A percentile compares a stretch with the other conserved stretches of the same genome.
These are phyloP conservation scores for Eutypa lata DNA, from an alignment of 2,329 filamentous ascomycete genomes.

Conservation along the genomic window DNA sequence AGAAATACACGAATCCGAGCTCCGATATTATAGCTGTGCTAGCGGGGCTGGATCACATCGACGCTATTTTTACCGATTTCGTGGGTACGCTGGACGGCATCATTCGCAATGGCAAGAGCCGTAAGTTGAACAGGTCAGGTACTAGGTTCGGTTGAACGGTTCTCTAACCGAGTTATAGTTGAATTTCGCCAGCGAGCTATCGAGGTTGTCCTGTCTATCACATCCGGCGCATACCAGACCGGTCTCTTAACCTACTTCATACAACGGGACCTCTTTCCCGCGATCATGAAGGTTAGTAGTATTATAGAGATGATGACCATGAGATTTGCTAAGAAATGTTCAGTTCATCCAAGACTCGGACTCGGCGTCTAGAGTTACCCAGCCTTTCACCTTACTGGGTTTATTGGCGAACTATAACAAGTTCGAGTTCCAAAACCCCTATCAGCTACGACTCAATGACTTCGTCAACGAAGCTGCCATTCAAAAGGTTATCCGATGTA, in stretches of 20 bases:
- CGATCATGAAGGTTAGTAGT: conserved; percentile 79
- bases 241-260: conserved; percentile 93
- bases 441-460: conserved; percentile 85
- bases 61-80: conserved; percentile 83
- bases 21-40: conserved; percentile 91
- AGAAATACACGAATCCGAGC: conserved; percentile 92
- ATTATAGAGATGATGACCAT: background rate
- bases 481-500: conserved; percentile 71
- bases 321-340: conserved; percentile 11
- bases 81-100: conserved; percentile 78
- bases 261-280: conserved; percentile 88
- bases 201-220: conserved; percentile 75
- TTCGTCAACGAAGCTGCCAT: conserved; percentile 93
- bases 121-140: conserved; percentile 45
- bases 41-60: conserved; percentile 84
- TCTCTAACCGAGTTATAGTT: conserved; percentile 44
- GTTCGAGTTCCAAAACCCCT: conserved; percentile 97
- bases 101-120: conserved; percentile 70
- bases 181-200: conserved; percentile 77
- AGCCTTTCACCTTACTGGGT: conserved; percentile 80
- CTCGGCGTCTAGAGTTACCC: conserved; percentile 58
- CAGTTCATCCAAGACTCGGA: conserved; percentile 81
- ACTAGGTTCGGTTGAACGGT: background rate
- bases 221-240: conserved; percentile 93
- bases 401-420: conserved; percentile 98